Base-by-base conservation (phyloP, 805 yeast species). In the Sugiyamaella valdiviana region DNA sequence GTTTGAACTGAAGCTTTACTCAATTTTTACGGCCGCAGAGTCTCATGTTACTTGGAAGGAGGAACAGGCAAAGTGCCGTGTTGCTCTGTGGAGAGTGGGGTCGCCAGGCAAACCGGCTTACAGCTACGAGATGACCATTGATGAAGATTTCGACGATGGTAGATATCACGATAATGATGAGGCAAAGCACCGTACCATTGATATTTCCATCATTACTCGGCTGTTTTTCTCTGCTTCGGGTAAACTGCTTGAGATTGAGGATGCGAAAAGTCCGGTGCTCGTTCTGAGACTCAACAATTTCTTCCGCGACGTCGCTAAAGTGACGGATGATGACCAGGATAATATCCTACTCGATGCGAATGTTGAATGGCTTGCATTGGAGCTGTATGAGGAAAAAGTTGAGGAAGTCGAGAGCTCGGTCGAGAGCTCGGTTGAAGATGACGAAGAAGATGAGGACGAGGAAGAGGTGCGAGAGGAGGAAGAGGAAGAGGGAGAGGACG, bases 151-250 rank as follows among this genome's bases (percentile, higher is more conserved):
- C 43, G 71, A 83, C 55, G 95, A 85, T 63, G 85, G 76, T 0
- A 65, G 91, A 47, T 85, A 82, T 58, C 95, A 85, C 59, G 85
- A 84, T 12, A 70, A 66, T 3, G 76, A 73, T 5, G 72, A 68
- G 12, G 76, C 67, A 2, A 60, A 53, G n/a, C 74, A 77, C 0
- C 62, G 64, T 22, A 48, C 49, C 1, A 57, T 75, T 42, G 68
- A 73, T 38, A 58, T 81, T 2, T 59, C 66, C 14, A 57, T 66
- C 3, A 69, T 85, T 2, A 63, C 72, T 2, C 70, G 79, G 48
- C 62, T 83, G 41, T 85, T 82, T 55, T 85, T 82, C 62, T 78
- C 82, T 51, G 85, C 84, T 2, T 80, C 87, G 4, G 91, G 90
- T 0, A 74, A 74, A 47, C 62, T 85, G 16, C 70, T 85, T 22